A percentile compares a stretch with the other conserved stretches of the same genome.
Evolutionary conservation across 2,329 filamentous ascomycete genomes (phyloP).

Genomic region (Fusarium paranaense): DNA sequence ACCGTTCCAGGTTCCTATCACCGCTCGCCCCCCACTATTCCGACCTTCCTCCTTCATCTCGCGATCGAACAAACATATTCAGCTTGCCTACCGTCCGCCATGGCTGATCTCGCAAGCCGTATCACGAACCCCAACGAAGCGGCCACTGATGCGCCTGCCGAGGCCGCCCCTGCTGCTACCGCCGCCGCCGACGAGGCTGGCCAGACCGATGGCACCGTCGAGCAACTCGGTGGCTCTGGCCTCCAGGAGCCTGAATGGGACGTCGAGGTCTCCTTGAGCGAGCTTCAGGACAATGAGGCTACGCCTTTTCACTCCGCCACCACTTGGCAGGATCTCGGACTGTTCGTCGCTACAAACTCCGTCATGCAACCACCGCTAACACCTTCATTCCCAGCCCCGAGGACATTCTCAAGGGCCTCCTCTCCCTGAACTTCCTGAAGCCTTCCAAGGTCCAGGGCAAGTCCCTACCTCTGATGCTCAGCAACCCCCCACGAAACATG

Average conservation of each 20-base stretch:
- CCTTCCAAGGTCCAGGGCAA: constrained; percentile 98
- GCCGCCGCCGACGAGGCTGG: constrained; percentile 42
- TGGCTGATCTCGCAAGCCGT: constrained; percentile 64
- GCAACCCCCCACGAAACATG: constrained; percentile 90
- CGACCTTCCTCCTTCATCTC: constrained; percentile 24
- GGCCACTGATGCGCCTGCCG: constrained; percentile 32
- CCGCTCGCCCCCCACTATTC: constrained; percentile 22
- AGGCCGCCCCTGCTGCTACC: constrained; percentile 31
- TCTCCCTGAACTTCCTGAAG: constrained; percentile 88
- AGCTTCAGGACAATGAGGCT: constrained; percentile 86
- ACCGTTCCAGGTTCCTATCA: constrained; percentile 16
- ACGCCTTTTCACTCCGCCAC: constrained; percentile 89
- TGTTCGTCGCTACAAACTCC: constrained; percentile 63
- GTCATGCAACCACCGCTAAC: constrained; percentile 6
- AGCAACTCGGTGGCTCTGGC: constrained; percentile 60
- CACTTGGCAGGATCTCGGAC: constrained; percentile 84
- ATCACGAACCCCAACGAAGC: constrained; percentile 59
- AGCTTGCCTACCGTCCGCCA: constrained; percentile 38
- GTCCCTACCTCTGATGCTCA: constrained; percentile 88
- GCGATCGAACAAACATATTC: constrained; percentile 8
- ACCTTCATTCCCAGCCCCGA: constrained; percentile 46
- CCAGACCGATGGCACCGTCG: constrained; percentile 53
- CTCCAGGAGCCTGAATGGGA: constrained; percentile 82
- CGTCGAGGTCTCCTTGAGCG: constrained; percentile 92
- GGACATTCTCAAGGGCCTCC: constrained; percentile 80